Percentiles rank a stretch among this genome's conserved stretches.
Evolutionary conservation across 176 grass and related monocot species (phyloP).

Genomic region (Tillandsia fasciculata): DNA sequence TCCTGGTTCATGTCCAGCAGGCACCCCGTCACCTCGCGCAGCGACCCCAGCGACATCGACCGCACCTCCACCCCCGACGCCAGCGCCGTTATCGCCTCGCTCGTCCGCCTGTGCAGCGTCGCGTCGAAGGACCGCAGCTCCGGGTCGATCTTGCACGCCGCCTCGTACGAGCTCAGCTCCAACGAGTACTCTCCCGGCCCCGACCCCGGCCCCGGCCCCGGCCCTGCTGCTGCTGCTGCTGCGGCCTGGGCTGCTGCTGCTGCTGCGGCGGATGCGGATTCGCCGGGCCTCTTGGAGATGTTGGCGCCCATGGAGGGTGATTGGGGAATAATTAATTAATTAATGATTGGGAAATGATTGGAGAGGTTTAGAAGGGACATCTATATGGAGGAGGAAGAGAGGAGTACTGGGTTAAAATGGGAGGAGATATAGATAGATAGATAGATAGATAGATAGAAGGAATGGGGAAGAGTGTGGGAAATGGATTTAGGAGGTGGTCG

Average conservation of each 20-base stretch:
- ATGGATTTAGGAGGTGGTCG: conserved; percentile 38
- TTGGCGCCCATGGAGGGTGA: conserved; percentile 21
- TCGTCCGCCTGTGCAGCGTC: conserved; percentile 77
- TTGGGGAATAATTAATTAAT: background rate
- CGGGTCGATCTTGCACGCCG: conserved; percentile 70
- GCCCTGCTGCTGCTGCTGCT: background rate
- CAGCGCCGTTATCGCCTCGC: conserved; percentile 71
- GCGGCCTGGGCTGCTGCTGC: background rate
- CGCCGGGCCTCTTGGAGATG: conserved; percentile 18
- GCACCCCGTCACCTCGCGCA: conserved; percentile 79
- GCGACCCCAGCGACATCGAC: conserved; percentile 67
- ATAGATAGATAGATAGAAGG: background rate
- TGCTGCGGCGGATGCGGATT: background rate
- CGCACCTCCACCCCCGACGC: conserved; percentile 78
- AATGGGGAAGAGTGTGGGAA: background rate
- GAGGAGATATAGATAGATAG: background rate
- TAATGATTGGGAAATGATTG: conserved; percentile 1
- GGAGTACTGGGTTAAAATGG: conserved; percentile 10
- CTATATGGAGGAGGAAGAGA: conserved; percentile 1
- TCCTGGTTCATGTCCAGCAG: conserved; percentile 99
- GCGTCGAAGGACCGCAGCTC: conserved; percentile 79
- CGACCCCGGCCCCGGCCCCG: too few relatives aligned
- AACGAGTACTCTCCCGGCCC: conserved; percentile 5
- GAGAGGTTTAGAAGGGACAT: conserved; percentile 17
- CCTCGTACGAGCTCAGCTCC: conserved; percentile 85